Percentiles rank a stretch among this genome's conserved stretches.
These are phyloP conservation scores for Terana coerulea DNA, from an alignment of 768 basidiomycete species.

Conservation along the genomic window DNA sequence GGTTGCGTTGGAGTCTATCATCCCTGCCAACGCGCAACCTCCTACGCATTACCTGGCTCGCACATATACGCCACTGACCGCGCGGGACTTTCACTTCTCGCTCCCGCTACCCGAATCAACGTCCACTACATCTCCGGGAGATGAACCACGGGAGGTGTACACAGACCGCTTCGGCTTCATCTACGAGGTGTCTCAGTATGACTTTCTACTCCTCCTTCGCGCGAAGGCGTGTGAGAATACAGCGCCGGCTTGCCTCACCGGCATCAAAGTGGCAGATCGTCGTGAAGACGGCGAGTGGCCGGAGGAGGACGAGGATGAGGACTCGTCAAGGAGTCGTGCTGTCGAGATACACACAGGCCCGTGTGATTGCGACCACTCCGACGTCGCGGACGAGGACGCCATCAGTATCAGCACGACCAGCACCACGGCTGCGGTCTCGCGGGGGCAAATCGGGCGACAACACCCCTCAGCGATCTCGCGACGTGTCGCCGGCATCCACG, in stretches of 20 bases:
- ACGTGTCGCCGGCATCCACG: constrained; percentile 46
- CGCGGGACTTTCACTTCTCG: constrained; percentile 70
- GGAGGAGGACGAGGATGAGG: constrained; percentile 50
- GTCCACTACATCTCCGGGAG: constrained; percentile 47
- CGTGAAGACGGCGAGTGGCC: constrained; percentile 78
- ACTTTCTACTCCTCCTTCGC: constrained; percentile 69
- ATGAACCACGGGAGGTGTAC: constrained; percentile 53
- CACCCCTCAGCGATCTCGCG: constrained; percentile 25
- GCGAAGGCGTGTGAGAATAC: constrained; percentile 70
- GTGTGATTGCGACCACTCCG: constrained; percentile 37
- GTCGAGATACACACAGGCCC: constrained; percentile 37
- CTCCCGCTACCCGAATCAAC: constrained; percentile 59
- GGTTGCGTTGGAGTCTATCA: constrained; percentile 79
- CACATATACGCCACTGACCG: constrained; percentile 67
- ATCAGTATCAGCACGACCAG: constrained; percentile 18
- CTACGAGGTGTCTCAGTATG: constrained; percentile 81
- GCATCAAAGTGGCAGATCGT: constrained; percentile 83
- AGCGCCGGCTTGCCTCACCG: constrained; percentile 82
- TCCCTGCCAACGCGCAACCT: constrained; percentile 74
- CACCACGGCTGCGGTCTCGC: constrained; percentile 20
- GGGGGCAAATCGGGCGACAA: constrained; percentile 19
- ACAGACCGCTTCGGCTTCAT: constrained; percentile 92
- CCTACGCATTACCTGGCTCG: constrained; percentile 82
- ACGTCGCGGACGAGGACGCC: constrained; percentile 18
- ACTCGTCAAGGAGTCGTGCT: constrained; percentile 20